phyloP scores from a whole-genome alignment of 495 filamentous ascomycete genomes.

The Talaromyces borbonicus region DNA sequence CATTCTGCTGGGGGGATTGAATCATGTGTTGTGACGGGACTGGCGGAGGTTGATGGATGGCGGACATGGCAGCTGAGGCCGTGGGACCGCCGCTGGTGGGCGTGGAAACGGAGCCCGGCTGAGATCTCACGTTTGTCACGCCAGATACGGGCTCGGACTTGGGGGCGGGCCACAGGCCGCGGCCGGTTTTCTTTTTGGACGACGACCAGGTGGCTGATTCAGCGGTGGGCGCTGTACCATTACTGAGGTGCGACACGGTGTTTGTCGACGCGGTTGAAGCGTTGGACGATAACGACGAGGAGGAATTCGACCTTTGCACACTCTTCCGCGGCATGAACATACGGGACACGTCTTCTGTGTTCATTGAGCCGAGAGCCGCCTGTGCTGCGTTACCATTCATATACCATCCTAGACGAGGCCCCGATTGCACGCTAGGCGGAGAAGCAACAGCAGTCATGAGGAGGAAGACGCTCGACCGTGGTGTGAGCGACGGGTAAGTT shows the following conservation, averaged over 20 bases:
- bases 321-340: slow-evolving; percentile 83
- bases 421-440: slow-evolving; percentile 77
- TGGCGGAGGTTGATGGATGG: slow-evolving; percentile 65
- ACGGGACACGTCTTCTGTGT: slow-evolving; percentile 74
- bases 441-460: slow-evolving; percentile 95
- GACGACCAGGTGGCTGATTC: slow-evolving; percentile 44
- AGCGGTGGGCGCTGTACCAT: slow-evolving; percentile 34
- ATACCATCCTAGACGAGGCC: slow-evolving; percentile 52
- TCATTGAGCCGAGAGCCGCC: slow-evolving; percentile 68
- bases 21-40: slow-evolving; percentile 63
- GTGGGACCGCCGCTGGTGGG: slow-evolving; percentile 45
- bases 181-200: slow-evolving; percentile 56
- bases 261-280: slow-evolving; percentile 48
- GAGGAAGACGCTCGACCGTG: slow-evolving; percentile 26
- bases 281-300: slow-evolving; percentile 53
- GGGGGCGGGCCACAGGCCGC: slow-evolving; percentile 61
- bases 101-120: slow-evolving; percentile 52
- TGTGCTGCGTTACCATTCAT: slow-evolving; percentile 60
- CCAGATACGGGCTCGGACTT: slow-evolving; percentile 60
- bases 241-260: slow-evolving; percentile 38
- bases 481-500: neutral
- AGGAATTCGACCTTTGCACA: slow-evolving; percentile 76
- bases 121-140: slow-evolving; percentile 49
- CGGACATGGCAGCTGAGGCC: slow-evolving; percentile 56
- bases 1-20: slow-evolving; percentile 53